Evolutionary conservation across 1,284 basidiomycete species (phyloP), one percentile per base, ranked within the genome.

Genomic region (Trametes versicolor): DNA sequence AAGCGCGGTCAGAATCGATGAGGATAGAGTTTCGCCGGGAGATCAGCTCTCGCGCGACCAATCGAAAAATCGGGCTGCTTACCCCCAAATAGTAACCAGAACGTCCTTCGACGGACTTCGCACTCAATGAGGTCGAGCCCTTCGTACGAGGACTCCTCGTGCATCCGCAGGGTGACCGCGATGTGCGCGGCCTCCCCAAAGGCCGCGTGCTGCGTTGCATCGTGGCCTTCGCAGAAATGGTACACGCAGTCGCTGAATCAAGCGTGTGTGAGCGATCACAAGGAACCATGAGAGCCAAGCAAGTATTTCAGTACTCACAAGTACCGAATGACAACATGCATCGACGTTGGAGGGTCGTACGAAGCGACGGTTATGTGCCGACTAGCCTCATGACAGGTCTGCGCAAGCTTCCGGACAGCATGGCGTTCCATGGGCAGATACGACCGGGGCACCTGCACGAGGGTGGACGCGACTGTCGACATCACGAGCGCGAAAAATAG

Each of bases 51-150:
- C 61, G 41, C 8, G 37, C 51, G 53, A 13, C 61, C 48, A 64
- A 59, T 53, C 39, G 56, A 63, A 50, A 64, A 66, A 63, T 39
- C 36, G 49, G 59, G 49, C 56, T 59, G 77, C 84, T 64, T 71
- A 91, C 91, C 92, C 76, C 91, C 92, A 72, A 94, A 95, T 57
- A 94, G 83, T 36, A 96, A 79, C 93, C 93, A 96, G 79, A 95
- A 96, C 29, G 88, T 87, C 65, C 94, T 83, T 65, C 94, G 85
- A 34, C 94, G 82, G 32, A 95, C 85, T 78, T 96, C 93, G 66
- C 88, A 90, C 80, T 96, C 94, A 70, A 96, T 90, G 45, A 93
- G 92, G 74, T 93, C 91, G 63, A 94, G 84, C 12, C 87, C 88
- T 67, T 92, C 89, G 72, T 93, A 93, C 12, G 90, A 88, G 3